Conservation (phyloP, 2,329 filamentous ascomycete species). For the Calonectria ilicicola region DNA sequence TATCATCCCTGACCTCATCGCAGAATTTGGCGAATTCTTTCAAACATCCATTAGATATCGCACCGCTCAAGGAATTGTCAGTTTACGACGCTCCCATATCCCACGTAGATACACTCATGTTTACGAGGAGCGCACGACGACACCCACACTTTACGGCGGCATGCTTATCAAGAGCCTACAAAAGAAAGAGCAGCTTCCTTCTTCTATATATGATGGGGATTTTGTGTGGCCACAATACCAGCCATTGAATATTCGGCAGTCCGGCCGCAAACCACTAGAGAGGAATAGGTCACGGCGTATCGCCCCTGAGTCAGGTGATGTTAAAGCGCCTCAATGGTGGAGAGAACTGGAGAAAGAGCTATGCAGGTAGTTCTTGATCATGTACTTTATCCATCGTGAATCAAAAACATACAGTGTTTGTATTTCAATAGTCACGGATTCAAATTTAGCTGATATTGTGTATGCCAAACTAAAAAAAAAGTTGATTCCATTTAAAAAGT, state of each 20-base stretch:
- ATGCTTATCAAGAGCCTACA: neutral
- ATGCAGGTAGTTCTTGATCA: conserved; percentile 37
- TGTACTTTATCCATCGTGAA: conserved; percentile 1
- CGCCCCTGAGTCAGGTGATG: conserved; percentile 36
- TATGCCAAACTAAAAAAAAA: neutral
- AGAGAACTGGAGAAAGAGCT: conserved; percentile 44
- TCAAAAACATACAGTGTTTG: neutral
- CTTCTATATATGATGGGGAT: conserved; percentile 26
- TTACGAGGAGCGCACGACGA: conserved; percentile 35
- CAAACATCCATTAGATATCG: conserved; percentile 46
- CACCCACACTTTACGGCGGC: conserved; percentile 31
- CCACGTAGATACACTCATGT: conserved; percentile 38
- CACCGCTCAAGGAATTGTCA: conserved; percentile 46
- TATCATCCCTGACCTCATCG: conserved; percentile 47
- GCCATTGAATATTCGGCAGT: conserved; percentile 39
- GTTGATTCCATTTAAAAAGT: neutral
- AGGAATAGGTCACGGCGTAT: conserved; percentile 32
- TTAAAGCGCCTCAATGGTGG: conserved; percentile 43
- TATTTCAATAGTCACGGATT: neutral
- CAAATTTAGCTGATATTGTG: neutral
- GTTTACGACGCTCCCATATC: conserved; percentile 38
- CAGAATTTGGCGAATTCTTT: conserved; percentile 51
- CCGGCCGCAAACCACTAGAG: conserved; percentile 38
- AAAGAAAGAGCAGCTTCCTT: conserved; percentile 15
- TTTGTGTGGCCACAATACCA: conserved; percentile 41